These are phyloP conservation scores for Lactarius quietus DNA, from an alignment of 768 basidiomycete genomes.

Conservation along the genomic window DNA sequence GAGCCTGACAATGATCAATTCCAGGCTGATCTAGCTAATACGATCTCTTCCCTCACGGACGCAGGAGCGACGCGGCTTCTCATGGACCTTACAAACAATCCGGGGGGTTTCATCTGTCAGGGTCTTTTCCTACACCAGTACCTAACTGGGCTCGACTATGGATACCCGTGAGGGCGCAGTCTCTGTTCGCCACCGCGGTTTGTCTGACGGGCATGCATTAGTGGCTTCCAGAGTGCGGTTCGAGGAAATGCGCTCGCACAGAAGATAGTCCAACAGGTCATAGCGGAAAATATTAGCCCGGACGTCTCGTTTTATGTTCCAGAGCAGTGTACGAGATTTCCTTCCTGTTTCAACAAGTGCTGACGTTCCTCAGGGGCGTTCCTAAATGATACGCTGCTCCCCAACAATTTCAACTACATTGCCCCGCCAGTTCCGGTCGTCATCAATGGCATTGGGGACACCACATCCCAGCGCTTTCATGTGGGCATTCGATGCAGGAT, in stretches of 20 bases:
- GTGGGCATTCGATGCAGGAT: slow-evolving; percentile 26
- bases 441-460: slow-evolving; percentile 33
- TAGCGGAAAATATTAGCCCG: slow-evolving; percentile 42
- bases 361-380: slow-evolving; percentile 31
- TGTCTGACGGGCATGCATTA: slow-evolving; percentile 26
- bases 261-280: slow-evolving; percentile 53
- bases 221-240: slow-evolving; percentile 54
- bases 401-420: slow-evolving; percentile 34
- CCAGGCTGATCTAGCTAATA: slow-evolving; percentile 47
- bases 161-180: slow-evolving; percentile 46
- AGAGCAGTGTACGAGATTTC: slow-evolving; percentile 46
- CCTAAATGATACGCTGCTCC: slow-evolving; percentile 33
- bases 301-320: slow-evolving; percentile 45
- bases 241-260: slow-evolving; percentile 55
- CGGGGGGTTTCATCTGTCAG: slow-evolving; percentile 60
- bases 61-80: slow-evolving; percentile 50
- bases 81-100: slow-evolving; percentile 59
- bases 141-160: slow-evolving; percentile 50
- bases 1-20: slow-evolving; percentile 40
- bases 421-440: slow-evolving; percentile 29
- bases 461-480: slow-evolving; percentile 35
- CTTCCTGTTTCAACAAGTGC: not conserved
- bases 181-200: not conserved
- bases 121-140: slow-evolving; percentile 60
- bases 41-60: slow-evolving; percentile 44